phyloP scores from a whole-genome alignment of 352 stramenopile species.

The Phytophthora cactorum region DNA sequence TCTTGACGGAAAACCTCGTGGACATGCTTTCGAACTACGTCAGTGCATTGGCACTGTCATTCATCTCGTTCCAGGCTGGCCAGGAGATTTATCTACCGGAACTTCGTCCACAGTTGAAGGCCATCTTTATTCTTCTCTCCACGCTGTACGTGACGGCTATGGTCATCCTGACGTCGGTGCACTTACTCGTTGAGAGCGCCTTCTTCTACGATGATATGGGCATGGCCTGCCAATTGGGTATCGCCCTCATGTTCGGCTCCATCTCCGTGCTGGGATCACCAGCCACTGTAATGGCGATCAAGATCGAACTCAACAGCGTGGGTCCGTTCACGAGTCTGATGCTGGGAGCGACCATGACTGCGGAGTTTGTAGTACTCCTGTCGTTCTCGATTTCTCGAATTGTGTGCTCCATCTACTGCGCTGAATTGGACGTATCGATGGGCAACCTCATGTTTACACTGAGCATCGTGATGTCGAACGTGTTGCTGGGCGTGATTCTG shows the following conservation, averaged over 20 bases:
- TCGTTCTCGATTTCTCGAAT: conserved; percentile 72
- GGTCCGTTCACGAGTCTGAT: conserved; percentile 78
- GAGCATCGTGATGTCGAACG: conserved; percentile 56
- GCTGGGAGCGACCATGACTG: conserved; percentile 70
- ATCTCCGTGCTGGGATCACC: conserved; percentile 71
- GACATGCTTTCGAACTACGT: conserved; percentile 55
- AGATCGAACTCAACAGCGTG: conserved; percentile 77
- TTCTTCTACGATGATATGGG: conserved; percentile 64
- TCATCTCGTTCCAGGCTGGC: conserved; percentile 76
- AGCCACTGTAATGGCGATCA: conserved; percentile 78
- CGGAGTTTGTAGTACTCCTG: conserved; percentile 74
- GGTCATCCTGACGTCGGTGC: conserved; percentile 47
- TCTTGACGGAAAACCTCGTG: conserved; percentile 47
- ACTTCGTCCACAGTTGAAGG: conserved; percentile 59
- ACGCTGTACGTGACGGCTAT: conserved; percentile 61
- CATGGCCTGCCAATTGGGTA: conserved; percentile 55
- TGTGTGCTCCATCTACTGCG: conserved; percentile 67
- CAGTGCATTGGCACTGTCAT: conserved; percentile 67
- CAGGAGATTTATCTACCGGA: conserved; percentile 76
- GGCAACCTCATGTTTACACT: conserved; percentile 62
- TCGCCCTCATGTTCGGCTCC: conserved; percentile 73
- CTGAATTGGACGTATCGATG: conserved; percentile 56
- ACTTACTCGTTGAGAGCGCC: conserved; percentile 40
- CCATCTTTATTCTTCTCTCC: conserved; percentile 53
- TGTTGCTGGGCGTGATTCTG: conserved; percentile 53